Conservation (phyloP, 345 rosid species). For the Cardamine occulta region DNA sequence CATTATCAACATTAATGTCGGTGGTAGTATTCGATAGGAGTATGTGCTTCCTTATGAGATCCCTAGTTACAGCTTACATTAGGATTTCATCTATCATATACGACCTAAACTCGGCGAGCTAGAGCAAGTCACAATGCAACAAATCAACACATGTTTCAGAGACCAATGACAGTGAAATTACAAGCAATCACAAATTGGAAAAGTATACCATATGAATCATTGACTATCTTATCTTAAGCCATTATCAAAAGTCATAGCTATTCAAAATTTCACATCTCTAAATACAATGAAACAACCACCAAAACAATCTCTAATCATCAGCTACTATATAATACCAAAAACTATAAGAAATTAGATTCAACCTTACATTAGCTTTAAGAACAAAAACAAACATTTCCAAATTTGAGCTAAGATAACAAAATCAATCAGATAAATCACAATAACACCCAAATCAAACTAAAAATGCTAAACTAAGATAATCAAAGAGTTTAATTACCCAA, state of each 20-base stretch:
- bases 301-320: neutral
- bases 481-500: neutral
- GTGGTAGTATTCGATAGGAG: neutral
- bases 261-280: neutral
- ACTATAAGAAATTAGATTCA: neutral
- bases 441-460: neutral
- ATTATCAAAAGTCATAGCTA: neutral
- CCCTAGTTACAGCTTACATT: neutral
- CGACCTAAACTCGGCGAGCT: neutral
- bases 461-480: neutral
- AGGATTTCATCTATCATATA: neutral
- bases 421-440: neutral
- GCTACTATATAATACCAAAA: neutral
- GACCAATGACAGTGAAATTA: neutral
- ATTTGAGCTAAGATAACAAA: neutral
- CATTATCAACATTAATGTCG: neutral
- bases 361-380: neutral
- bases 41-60: neutral
- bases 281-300: neutral
- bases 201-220: neutral
- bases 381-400: neutral
- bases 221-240: neutral
- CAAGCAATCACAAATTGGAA: neutral
- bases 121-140: neutral
- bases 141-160: neutral